Evolutionary conservation across 2,329 filamentous ascomycete genomes (phyloP), one percentile per base, ranked within the genome.

Genomic region (Cordyceps cicadae): DNA sequence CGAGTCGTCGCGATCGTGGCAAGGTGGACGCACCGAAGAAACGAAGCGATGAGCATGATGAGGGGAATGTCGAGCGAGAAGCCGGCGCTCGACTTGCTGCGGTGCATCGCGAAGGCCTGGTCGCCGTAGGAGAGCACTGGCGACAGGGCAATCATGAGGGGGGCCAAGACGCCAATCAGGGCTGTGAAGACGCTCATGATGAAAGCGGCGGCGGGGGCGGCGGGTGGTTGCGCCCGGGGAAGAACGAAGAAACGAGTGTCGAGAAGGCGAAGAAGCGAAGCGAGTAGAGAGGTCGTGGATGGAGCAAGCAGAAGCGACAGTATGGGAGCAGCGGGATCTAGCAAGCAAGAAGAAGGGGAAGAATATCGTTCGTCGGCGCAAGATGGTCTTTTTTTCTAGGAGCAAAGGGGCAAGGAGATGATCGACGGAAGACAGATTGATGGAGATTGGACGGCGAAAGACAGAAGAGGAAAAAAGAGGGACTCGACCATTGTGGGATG

Each of bases 31-130:
- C 69, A 87, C 83, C 85, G 84, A 60, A 87, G 74, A 59, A 88
- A 75, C 3, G 85, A 88, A 32, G 86, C 84, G 59, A 88, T 79
- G 55, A 89, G 81, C 86, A 89, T 89, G 63, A 89, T 89, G 61
- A 89, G 75, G 37, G 86, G 86, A 50, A 88, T 88, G 67, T 89
- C 86, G 64, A 89, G 78, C 19, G 86, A 88, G 74, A 88, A 88
- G 61, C 86, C 85, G 15, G 82, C 83, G 65, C 85, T 88, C 49
- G 84, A 85, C 71, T 82, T 85, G 61, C 75, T 79, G 67, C 81
- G 77, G 67, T 87, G 80, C 81, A 89, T 89, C 41, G 85, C 81
- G 52, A 84, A 69, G 29, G 82, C 84, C 75, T 87, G 85, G 74
- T 88, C 85, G 68, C 80, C 79, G 71, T 87, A 88, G 59, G 84